A percentile compares a stretch with the other conserved stretches of the same genome.
phyloP scores from a whole-genome alignment of 2,329 filamentous ascomycete species.

The Capronia americana region DNA sequence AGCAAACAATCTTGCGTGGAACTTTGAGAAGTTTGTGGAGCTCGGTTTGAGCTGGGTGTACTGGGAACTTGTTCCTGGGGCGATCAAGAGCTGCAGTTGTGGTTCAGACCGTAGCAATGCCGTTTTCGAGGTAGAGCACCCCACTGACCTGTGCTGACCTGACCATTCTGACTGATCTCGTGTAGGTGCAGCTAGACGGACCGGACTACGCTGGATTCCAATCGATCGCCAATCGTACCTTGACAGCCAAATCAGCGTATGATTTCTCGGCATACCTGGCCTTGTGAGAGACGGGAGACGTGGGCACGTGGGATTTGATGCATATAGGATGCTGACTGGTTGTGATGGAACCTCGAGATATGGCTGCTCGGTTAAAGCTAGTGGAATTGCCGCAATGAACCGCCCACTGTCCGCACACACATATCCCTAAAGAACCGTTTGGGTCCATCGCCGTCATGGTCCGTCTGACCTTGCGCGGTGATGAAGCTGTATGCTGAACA shows the following conservation, averaged over 20 bases:
- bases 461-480: too few species aligned
- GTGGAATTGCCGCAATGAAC: too few species aligned
- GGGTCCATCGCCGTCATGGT: too few species aligned
- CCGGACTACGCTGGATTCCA: constrained; percentile 16
- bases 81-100: constrained; percentile 14
- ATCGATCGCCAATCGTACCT: constrained; percentile 12
- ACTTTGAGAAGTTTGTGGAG: constrained; percentile 15
- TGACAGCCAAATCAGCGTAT: constrained; percentile 17
- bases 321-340: too few species aligned
- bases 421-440: too few species aligned
- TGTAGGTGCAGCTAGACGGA: constrained; percentile 13
- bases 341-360: too few species aligned
- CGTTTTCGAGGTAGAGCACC: constrained; percentile 7
- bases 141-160: not conserved
- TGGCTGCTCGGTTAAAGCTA: too few species aligned
- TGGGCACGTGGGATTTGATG: not conserved
- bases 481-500: too few species aligned
- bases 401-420: too few species aligned
- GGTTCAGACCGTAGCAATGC: constrained; percentile 17
- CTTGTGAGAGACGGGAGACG: constrained; percentile 7
- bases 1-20: constrained; percentile 17
- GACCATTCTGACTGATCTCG: not conserved
- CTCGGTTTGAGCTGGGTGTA: constrained; percentile 16
- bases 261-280: constrained; percentile 13
- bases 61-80: constrained; percentile 10